These are phyloP conservation scores for Nitzschia putrida DNA, from an alignment of 108 stramenopile genomes.

Conservation along the genomic window DNA sequence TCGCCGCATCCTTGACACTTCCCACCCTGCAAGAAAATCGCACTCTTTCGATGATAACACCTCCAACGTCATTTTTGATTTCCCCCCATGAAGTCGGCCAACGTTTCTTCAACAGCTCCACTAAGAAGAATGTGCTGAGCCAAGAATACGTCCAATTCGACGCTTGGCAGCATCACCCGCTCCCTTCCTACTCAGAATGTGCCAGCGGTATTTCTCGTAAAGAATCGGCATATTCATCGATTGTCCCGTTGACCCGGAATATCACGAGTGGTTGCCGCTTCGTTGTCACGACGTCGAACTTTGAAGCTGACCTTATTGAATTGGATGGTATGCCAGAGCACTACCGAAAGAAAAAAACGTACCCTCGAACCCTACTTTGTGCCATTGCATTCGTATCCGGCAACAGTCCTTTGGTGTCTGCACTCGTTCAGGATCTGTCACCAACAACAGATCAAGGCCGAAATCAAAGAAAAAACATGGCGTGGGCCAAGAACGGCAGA, in stretches of 20 bases:
- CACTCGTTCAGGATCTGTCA: no score
- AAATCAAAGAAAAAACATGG: no score
- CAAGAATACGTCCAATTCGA: no score
- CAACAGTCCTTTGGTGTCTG: constrained; percentile 57
- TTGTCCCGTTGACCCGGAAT: constrained; percentile 37
- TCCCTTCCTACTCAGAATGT: constrained; percentile 61
- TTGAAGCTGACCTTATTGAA: constrained; percentile 39
- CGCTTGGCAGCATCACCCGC: no score
- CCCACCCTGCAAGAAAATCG: background rate
- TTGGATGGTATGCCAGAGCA: constrained; percentile 41
- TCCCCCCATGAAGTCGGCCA: no score
- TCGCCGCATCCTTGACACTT: background rate
- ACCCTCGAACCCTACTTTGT: constrained; percentile 49
- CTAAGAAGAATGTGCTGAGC: no score
- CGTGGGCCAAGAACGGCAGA: constrained; percentile 69
- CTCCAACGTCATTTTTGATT: no score
- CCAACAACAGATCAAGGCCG: constrained; percentile 17
- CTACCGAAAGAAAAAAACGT: constrained; percentile 19
- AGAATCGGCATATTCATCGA: constrained; percentile 37
- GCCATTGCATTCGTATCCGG: constrained; percentile 74
- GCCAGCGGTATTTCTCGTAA: constrained; percentile 31
- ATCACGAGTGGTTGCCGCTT: constrained; percentile 52
- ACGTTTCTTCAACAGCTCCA: no score
- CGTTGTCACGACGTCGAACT: constrained; percentile 64
- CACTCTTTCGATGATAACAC: constrained; percentile 12